Conservation (phyloP, 2,329 filamentous ascomycete species). For the Calonectria multiphialidica region DNA sequence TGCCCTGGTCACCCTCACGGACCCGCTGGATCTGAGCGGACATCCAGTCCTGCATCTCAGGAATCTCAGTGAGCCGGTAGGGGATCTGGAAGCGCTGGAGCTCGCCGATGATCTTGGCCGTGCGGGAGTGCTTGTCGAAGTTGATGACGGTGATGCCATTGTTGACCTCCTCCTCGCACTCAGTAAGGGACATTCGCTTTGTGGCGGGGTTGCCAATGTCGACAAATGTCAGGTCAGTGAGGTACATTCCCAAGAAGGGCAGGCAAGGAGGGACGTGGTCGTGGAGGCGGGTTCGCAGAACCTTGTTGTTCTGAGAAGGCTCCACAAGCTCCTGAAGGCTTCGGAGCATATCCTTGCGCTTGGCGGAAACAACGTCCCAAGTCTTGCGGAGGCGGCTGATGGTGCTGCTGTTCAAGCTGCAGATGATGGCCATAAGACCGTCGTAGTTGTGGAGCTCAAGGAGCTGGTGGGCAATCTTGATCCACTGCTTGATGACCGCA, state of each 20-base stretch:
- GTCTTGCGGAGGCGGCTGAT: conserved; percentile 90
- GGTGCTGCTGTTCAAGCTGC: conserved; percentile 91
- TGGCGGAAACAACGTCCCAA: conserved; percentile 89
- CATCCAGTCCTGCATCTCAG: conserved; percentile 95
- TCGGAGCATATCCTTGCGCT: conserved; percentile 84
- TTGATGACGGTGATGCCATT: conserved; percentile 87
- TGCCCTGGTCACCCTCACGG: conserved; percentile 68
- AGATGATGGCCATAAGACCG: conserved; percentile 96
- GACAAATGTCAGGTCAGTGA: conserved; percentile 96
- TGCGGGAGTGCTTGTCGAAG: conserved; percentile 96
- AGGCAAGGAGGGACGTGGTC: conserved; percentile 92
- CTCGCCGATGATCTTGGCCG: conserved; percentile 94
- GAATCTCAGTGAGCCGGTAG: conserved; percentile 84
- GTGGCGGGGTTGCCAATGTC: conserved; percentile 93
- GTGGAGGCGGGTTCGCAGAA: conserved; percentile 84
- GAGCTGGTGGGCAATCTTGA: conserved; percentile 91
- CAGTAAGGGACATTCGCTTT: conserved; percentile 72
- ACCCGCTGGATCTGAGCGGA: conserved; percentile 84
- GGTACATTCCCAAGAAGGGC: conserved; percentile 94
- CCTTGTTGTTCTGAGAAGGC: conserved; percentile 90
- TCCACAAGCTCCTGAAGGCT: conserved; percentile 88
- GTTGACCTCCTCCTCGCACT: conserved; percentile 71
- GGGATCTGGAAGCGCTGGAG: conserved; percentile 96
- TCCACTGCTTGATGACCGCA: conserved; percentile 94
- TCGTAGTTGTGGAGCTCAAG: conserved; percentile 96